A percentile compares a stretch with the other conserved stretches of the same genome.
Conservation (phyloP, 1,284 basidiomycete genomes). For the Ustilago esculenta region DNA sequence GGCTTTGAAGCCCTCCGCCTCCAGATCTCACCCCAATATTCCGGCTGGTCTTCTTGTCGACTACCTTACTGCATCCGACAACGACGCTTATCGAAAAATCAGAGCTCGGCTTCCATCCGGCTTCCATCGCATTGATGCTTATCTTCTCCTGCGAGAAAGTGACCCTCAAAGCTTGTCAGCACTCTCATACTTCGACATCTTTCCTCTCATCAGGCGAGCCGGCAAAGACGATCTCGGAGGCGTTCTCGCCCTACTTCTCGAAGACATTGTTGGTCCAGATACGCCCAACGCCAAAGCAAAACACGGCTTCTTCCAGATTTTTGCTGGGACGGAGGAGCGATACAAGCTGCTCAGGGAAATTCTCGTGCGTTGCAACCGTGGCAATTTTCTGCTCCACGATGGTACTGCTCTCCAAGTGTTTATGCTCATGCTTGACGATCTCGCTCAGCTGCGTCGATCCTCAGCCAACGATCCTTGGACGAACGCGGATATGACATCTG, state of each 20-base stretch:
- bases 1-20: background rate
- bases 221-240: slow-evolving; percentile 16
- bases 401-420: slow-evolving; percentile 29
- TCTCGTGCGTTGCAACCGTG: slow-evolving; percentile 17
- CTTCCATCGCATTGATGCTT: slow-evolving; percentile 32
- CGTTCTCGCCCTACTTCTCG: slow-evolving; percentile 24
- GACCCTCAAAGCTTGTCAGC: slow-evolving; percentile 23
- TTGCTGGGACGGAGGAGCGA: slow-evolving; percentile 24
- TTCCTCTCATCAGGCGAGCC: slow-evolving; percentile 16
- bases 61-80: slow-evolving; percentile 19
- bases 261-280: slow-evolving; percentile 33
- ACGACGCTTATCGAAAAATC: slow-evolving; percentile 2
- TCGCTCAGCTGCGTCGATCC: slow-evolving; percentile 17
- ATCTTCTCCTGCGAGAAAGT: slow-evolving; percentile 26
- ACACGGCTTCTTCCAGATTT: slow-evolving; percentile 29
- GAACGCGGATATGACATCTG: background rate
- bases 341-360: slow-evolving; percentile 34
- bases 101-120: slow-evolving; percentile 11
- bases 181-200: slow-evolving; percentile 20
- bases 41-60: slow-evolving; percentile 12
- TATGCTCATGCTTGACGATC: slow-evolving; percentile 36
- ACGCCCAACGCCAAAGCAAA: slow-evolving; percentile 7
- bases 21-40: slow-evolving; percentile 1
- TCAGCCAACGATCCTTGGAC: no score
- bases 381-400: slow-evolving; percentile 23